Base-by-base conservation (phyloP, 208 protist genomes). In the Trypanosoma lewisi region DNA sequence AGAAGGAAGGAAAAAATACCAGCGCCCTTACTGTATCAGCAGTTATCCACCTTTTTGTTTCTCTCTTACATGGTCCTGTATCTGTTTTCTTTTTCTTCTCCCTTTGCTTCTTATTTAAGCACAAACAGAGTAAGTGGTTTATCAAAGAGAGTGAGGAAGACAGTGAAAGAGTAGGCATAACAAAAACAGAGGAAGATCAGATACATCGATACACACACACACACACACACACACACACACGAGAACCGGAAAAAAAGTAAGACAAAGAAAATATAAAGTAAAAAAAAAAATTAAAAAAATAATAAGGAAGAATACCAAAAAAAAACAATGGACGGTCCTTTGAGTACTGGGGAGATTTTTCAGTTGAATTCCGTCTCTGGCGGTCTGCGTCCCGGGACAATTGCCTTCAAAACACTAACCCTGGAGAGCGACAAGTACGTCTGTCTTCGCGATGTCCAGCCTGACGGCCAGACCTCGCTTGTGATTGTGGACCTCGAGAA, bases 381-480 rank as follows among this genome's bases (percentile, higher is more conserved):
- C 16, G 98, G 97, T 30, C 96, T 99, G 42, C 85, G 87, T 45
- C 83, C 94, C 2, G 83, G 84, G 41, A 78, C 82, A 36, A 97
- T 99, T 67, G 82, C 84, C 17, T 99, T 99, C 72, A 93, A 96
- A 41, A 98, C 93, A 25, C 85, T 99, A 48, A 99, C 97, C 6
- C 83, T 99, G 67, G 93, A 99, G 70, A 97, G 93, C 53, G 98
- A 99, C 52, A 98, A 98, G 76, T 99, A 95, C 75, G 95, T 99
- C 33, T 99, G 96, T 67, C 87, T 99, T 42, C 87, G 97, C 41
- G 97, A 99, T 65, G 82, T 89, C 21, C 87, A 97, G 54, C 68
- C 85, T 14, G 82, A 94, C 41, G 89, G 86, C 11, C 70, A 83
- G 63, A 82, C 67, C 7, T 91, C 85, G 1, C 78, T 95, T 31